Conservation (phyloP, 1,284 basidiomycete species). For the Boletus semigastroideus region DNA sequence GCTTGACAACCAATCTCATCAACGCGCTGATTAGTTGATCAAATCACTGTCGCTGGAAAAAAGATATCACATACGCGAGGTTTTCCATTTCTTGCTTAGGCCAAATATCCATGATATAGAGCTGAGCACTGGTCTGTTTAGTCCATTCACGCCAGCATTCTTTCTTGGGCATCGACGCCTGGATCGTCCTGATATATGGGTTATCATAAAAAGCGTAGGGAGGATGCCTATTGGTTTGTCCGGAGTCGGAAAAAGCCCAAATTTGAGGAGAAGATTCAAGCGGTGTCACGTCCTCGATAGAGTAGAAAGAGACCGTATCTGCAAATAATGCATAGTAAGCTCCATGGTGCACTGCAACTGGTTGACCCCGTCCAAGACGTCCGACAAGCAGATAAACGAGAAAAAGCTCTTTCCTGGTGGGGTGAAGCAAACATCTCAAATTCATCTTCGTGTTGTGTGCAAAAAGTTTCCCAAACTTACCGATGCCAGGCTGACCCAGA, state of each 20-base stretch:
- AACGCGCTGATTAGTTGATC: slow-evolving; percentile 1
- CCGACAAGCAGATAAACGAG: background rate
- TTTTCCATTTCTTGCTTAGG: background rate
- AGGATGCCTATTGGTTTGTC: no score
- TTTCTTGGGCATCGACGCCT: background rate
- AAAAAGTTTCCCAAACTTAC: background rate
- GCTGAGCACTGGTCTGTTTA: background rate
- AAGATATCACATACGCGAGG: background rate
- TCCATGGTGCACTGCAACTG: background rate
- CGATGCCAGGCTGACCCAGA: background rate
- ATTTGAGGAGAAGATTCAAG: background rate
- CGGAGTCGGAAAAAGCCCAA: slow-evolving; percentile 2
- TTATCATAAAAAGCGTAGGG: background rate
- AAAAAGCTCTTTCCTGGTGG: slow-evolving; percentile 1
- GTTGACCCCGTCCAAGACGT: background rate
- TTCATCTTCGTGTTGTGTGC: background rate
- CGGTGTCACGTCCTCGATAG: background rate
- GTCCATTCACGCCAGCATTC: background rate
- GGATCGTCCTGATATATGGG: background rate
- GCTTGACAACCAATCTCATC: background rate
- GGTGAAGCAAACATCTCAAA: background rate
- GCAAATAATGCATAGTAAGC: background rate
- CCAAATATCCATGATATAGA: background rate
- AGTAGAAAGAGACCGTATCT: background rate
- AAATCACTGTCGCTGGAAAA: background rate